phyloP scores from a whole-genome alignment of 2,329 filamentous ascomycete species.

The Cryphonectria parasitica region DNA sequence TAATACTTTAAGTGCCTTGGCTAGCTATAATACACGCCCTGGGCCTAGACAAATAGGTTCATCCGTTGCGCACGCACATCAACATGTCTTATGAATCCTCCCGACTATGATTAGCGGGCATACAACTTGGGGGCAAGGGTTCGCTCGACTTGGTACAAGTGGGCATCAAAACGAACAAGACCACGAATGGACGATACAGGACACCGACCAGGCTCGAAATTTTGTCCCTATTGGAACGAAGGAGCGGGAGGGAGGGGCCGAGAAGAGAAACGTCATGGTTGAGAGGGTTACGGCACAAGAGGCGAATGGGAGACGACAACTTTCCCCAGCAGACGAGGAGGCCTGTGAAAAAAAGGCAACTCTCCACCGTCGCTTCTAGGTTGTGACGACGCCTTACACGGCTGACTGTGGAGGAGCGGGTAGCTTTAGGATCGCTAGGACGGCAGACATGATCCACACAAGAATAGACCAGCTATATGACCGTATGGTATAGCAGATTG shows the following conservation, averaged over 20 bases:
- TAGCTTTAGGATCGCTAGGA: not conserved
- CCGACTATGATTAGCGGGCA: not conserved
- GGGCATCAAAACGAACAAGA: not conserved
- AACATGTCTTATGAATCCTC: not conserved
- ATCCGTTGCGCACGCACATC: not conserved
- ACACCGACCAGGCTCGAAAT: not conserved
- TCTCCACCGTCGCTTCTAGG: not conserved
- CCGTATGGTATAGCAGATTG: not conserved
- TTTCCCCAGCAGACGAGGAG: not conserved
- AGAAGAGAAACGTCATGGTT: not conserved
- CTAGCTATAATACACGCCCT: not conserved
- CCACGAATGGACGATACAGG: not conserved
- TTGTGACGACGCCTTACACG: not conserved
- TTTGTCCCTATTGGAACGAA: not conserved
- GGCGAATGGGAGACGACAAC: not conserved
- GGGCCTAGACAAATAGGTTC: not conserved
- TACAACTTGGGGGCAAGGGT: not conserved
- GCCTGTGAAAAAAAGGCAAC: not conserved
- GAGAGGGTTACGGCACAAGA: not conserved
- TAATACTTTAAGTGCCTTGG: not conserved
- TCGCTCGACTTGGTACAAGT: not conserved
- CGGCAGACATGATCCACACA: conserved; percentile 18
- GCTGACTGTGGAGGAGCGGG: not conserved
- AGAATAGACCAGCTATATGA: conserved; percentile 7
- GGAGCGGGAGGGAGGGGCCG: not conserved